Evolutionary conservation across 805 yeast species (phyloP).

Genomic region (Metschnikowia proteae): DNA sequence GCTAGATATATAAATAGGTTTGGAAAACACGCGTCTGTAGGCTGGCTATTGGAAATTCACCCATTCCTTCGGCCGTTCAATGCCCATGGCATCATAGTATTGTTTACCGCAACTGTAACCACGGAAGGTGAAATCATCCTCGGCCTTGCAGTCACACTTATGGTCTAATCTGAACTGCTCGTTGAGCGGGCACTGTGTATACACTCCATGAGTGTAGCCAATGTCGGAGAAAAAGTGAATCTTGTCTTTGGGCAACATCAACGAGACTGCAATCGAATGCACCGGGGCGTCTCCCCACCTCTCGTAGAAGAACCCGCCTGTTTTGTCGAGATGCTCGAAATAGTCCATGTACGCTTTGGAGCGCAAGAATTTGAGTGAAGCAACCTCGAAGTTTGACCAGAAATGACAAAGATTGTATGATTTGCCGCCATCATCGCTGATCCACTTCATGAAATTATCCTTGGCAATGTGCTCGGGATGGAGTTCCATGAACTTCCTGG

Average conservation of each 20-base stretch:
- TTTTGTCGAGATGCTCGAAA: conserved; percentile 68
- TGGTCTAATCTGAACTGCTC: conserved; percentile 50
- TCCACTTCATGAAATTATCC: conserved; percentile 65
- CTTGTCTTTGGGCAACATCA: conserved; percentile 66
- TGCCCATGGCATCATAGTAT: conserved; percentile 52
- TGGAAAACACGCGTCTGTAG: no score
- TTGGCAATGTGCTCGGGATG: conserved; percentile 59
- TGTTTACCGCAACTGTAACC: conserved; percentile 69
- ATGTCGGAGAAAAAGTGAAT: conserved; percentile 79
- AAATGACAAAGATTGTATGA: conserved; percentile 80
- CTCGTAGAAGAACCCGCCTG: conserved; percentile 91
- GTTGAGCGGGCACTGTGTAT: conserved; percentile 75
- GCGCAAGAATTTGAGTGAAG: conserved; percentile 71
- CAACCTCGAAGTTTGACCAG: conserved; percentile 91
- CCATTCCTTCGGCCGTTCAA: conserved; percentile 69
- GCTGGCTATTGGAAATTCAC: conserved; percentile 39
- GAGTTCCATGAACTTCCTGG: conserved; percentile 59
- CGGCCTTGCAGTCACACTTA: conserved; percentile 71
- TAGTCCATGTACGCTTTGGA: conserved; percentile 63
- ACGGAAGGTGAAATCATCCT: conserved; percentile 73
- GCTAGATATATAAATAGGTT: no score
- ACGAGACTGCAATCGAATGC: conserved; percentile 81
- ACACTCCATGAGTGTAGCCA: conserved; percentile 83
- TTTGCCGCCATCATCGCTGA: conserved; percentile 64
- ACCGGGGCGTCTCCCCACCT: conserved; percentile 96